Conservation (phyloP, 202 grass and related monocot genomes). For the Alloteropsis angusta region DNA sequence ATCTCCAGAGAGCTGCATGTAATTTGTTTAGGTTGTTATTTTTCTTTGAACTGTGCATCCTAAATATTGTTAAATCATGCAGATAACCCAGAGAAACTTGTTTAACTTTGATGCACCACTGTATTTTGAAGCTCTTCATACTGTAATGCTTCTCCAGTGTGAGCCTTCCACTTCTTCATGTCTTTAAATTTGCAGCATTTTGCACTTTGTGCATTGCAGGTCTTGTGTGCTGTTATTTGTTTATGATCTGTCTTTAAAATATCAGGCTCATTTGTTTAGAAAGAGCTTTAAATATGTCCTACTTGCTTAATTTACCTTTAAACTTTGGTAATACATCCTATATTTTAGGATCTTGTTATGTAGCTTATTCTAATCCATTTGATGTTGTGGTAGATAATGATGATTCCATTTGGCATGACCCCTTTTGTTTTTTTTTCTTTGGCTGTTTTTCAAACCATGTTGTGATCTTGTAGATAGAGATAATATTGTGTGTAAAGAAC, state of each 20-base stretch:
- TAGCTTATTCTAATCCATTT: not conserved
- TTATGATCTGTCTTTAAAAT: conserved; percentile 16
- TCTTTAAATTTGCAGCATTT: conserved; percentile 10
- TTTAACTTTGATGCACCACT: conserved; percentile 41
- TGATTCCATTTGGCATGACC: not conserved
- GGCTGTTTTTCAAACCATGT: not conserved
- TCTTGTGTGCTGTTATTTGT: not conserved
- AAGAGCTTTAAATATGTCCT: not conserved
- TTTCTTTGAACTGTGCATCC: conserved; percentile 20
- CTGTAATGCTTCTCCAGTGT: conserved; percentile 73
- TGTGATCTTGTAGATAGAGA: not conserved
- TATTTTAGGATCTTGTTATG: not conserved
- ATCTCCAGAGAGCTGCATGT: not conserved
- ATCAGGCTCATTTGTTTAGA: not conserved
- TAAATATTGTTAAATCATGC: conserved; percentile 25
- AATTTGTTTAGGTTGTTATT: conserved; percentile 26
- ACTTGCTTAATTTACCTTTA: not conserved
- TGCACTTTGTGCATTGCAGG: not conserved
- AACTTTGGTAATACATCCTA: not conserved
- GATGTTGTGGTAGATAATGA: not conserved
- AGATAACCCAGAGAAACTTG: conserved; percentile 38
- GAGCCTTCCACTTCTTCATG: conserved; percentile 21
- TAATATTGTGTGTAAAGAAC: not conserved
- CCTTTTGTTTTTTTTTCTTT: not conserved
- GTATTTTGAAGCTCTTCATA: conserved; percentile 84